Conservation (phyloP, 192 early-diverging fungal species). For the Linderina pennispora region DNA sequence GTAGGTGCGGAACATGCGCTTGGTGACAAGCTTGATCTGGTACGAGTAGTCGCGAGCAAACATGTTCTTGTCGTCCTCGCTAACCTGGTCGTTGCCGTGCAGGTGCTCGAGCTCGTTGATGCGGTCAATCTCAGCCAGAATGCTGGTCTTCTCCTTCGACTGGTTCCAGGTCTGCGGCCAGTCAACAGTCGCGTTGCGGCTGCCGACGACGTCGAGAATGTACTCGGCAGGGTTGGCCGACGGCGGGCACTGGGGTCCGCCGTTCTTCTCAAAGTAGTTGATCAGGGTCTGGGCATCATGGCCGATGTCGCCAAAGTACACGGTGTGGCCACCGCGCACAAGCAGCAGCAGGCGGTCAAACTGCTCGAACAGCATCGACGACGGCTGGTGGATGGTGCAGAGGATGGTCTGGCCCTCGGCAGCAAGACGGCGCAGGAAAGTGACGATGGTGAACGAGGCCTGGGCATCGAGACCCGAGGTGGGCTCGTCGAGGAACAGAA, state of each 20-base stretch:
- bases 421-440: conserved; percentile 63
- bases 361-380: conserved; percentile 73
- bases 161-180: conserved; percentile 51
- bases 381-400: conserved; percentile 86
- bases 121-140: conserved; percentile 29
- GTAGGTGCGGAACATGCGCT: conserved; percentile 61
- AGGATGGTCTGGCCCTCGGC: conserved; percentile 63
- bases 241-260: conserved; percentile 58
- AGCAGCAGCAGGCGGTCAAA: conserved; percentile 81
- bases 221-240: conserved; percentile 81
- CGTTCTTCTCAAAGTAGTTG: conserved; percentile 67
- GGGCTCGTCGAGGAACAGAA: conserved; percentile 88
- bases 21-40: conserved; percentile 54
- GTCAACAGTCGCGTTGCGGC: conserved; percentile 43
- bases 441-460: conserved; percentile 66
- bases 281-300: conserved; percentile 56
- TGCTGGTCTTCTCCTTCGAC: conserved; percentile 24
- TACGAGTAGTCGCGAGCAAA: conserved; percentile 17
- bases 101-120: conserved; percentile 27
- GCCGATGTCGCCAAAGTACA: conserved; percentile 80
- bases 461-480: conserved; percentile 81
- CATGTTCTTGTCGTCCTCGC: conserved; percentile 1
- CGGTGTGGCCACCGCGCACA: conserved; percentile 71
- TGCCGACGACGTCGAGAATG: conserved; percentile 76
- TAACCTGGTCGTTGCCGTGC: background rate